Conservation (phyloP, 2,329 filamentous ascomycete genomes). For the Onygena corvina region DNA sequence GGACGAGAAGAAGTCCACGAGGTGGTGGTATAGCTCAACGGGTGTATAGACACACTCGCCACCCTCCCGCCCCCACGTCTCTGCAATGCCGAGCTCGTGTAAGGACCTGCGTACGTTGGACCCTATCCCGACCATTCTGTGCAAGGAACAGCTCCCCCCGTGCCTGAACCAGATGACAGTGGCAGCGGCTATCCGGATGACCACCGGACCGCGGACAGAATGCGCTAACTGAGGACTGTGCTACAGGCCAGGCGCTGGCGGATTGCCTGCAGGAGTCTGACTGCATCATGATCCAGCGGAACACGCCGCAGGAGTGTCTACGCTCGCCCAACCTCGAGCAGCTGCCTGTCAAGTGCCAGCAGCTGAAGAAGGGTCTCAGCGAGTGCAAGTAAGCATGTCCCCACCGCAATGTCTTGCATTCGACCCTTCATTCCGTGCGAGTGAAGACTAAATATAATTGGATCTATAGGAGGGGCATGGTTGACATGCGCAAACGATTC, state of each 20-base stretch:
- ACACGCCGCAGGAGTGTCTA: conserved; percentile 78
- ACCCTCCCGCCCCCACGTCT: not conserved
- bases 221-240: not conserved
- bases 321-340: conserved; percentile 67
- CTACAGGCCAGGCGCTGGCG: conserved; percentile 73
- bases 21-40: conserved; percentile 1
- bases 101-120: conserved; percentile 74
- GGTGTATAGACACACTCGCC: not conserved
- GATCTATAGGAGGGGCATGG: conserved; percentile 59
- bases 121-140: not conserved
- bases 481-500: conserved; percentile 98
- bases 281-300: conserved; percentile 85
- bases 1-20: not conserved
- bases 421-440: not conserved
- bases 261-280: conserved; percentile 92
- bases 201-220: too few relatives aligned
- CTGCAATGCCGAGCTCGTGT: conserved; percentile 82
- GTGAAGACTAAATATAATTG: not conserved
- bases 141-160: not conserved
- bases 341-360: conserved; percentile 78
- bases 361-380: conserved; percentile 82
- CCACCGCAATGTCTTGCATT: not conserved
- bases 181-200: not conserved
- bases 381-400: conserved; percentile 59
- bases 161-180: conserved; percentile 5